Evolutionary conservation across 2,329 filamentous ascomycete species (phyloP), one percentile per base, ranked within the genome.

Genomic region (Diplocarpon rosae): DNA sequence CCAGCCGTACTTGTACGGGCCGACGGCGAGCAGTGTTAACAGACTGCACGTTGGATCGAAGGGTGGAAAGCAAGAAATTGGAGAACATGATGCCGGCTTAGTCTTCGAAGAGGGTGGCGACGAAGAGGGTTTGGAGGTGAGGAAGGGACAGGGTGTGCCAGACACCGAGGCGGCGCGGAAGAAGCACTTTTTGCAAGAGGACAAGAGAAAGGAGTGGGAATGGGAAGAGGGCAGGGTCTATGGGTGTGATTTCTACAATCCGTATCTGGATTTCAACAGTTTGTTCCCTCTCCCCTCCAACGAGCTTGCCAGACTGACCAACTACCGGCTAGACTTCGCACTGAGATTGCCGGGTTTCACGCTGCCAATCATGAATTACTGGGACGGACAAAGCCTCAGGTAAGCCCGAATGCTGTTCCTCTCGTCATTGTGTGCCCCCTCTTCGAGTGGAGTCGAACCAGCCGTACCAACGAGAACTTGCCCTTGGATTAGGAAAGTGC

Each of bases 191-290:
- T 65, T 83, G 43, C 67, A 68, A 4, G 69, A 77, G 56, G 62
- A 63, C 16, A 69, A 73, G 45, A 65, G 78, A 52, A 70, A 70
- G 51, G 62, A 63, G 1, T 84, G 81, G 58, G 66, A 65, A 10
- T 84, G 83, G 59, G 76, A 82, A 56, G 67, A 68, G 39, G 79
- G 76, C 0, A 67, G 77, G 51, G 65, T 70, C 46, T 84, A 84
- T 64, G 65, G 69, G 48, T 73, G 70, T 51, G 80, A 85, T 61
- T 96, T 98, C 64, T 94, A 82, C 64, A 96, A 96, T 62, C 83
- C 85, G 1, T 95, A 94, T 64, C 65, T 98, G 37, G 87, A 94
- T 63, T 95, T 96, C 62, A 83, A 80, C 58, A 75, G 75, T 42
- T 38, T 4, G 28, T 41, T 28, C 29, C 10, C 15, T 16, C 16